These are phyloP conservation scores for Cyberlindnera xishuangbannaensis DNA, from an alignment of 805 yeast species.

Conservation along the genomic window DNA sequence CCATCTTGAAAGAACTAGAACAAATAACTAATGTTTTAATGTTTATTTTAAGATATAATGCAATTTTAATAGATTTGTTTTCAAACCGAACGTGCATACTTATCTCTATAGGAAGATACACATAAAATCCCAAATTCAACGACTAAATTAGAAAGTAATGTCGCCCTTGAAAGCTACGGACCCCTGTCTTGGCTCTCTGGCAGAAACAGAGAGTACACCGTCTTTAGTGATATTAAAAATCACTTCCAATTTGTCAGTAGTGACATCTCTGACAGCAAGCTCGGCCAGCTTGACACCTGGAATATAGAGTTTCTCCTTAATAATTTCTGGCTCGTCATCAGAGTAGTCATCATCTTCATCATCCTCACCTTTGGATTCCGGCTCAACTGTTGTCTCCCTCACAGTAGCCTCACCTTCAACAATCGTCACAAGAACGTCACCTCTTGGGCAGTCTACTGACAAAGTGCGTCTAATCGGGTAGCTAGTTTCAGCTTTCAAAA, in stretches of 20 bases:
- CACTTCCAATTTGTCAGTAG: conserved; percentile 62
- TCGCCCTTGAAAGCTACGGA: conserved; percentile 54
- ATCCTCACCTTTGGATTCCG: conserved; percentile 46
- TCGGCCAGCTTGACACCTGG: conserved; percentile 75
- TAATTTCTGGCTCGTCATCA: conserved; percentile 89
- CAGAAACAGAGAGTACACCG: conserved; percentile 52
- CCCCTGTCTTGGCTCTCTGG: conserved; percentile 59
- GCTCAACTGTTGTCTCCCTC: conserved; percentile 75
- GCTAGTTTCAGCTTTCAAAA: conserved; percentile 80
- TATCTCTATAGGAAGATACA: too few species aligned
- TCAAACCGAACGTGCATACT: too few species aligned
- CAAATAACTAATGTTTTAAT: conserved; percentile 13
- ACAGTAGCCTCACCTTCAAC: conserved; percentile 83
- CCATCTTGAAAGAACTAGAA: conserved; percentile 30
- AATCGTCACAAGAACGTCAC: conserved; percentile 61
- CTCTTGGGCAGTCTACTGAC: conserved; percentile 53
- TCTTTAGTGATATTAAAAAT: conserved; percentile 51
- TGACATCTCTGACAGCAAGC: conserved; percentile 65
- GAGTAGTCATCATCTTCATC: conserved; percentile 47
- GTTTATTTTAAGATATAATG: too few species aligned
- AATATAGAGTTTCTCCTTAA: conserved; percentile 66
- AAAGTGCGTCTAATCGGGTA: conserved; percentile 81
- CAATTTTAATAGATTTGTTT: too few species aligned
- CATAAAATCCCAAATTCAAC: too few species aligned
- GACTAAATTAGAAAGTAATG: conserved; percentile 17